A percentile compares a stretch with the other conserved stretches of the same genome.
These are phyloP conservation scores for Arachis hypogaea DNA, from an alignment of 306 rosid species.

Conservation along the genomic window DNA sequence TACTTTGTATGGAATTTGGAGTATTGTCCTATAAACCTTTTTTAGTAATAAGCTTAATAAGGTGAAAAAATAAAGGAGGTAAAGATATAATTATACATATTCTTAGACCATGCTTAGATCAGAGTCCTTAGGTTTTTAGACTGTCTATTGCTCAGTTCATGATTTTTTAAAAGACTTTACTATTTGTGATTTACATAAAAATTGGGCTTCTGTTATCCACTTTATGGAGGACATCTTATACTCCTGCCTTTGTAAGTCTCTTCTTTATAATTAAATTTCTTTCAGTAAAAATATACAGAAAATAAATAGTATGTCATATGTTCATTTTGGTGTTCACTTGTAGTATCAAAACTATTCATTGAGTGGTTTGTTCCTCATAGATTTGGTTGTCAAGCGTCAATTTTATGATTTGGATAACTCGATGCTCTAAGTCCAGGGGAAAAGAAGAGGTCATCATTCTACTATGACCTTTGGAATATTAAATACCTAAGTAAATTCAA, in stretches of 20 bases:
- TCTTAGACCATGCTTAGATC: too few species aligned
- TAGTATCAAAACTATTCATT: not conserved
- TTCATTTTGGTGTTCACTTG: not conserved
- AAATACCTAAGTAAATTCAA: slow-evolving; percentile 91
- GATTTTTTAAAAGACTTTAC: not conserved
- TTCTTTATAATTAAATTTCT: not conserved
- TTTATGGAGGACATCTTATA: not conserved
- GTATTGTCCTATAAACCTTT: not conserved
- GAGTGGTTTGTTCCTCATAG: slow-evolving; percentile 4
- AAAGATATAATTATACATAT: too few species aligned
- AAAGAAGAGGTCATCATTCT: slow-evolving; percentile 79
- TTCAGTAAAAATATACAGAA: not conserved
- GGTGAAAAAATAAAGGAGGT: not conserved
- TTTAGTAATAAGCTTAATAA: not conserved
- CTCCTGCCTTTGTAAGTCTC: not conserved
- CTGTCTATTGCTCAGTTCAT: not conserved
- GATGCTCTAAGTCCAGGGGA: slow-evolving; percentile 65
- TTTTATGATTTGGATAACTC: slow-evolving; percentile 17
- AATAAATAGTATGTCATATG: not conserved
- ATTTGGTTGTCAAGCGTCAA: slow-evolving; percentile 1
- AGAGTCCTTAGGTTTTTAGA: not conserved
- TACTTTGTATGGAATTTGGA: not conserved
- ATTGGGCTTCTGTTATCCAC: not conserved
- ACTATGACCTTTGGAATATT: slow-evolving; percentile 91
- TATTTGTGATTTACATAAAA: not conserved